Evolutionary conservation across 495 filamentous ascomycete genomes (phyloP).

Genomic region (Platismatia glauca): DNA sequence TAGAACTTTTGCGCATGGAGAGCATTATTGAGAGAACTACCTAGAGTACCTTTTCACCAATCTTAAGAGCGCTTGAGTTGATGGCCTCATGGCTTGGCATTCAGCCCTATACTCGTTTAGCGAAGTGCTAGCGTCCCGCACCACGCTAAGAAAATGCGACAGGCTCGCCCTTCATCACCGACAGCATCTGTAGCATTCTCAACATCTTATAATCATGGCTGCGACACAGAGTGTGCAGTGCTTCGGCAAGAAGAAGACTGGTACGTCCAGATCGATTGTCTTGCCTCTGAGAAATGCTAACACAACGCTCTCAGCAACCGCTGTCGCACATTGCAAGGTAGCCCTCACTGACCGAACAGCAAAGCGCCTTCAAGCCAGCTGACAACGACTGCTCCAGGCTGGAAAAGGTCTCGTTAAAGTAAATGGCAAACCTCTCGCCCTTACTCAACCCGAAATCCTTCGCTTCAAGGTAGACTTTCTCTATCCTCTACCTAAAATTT

Average conservation of each 20-base stretch:
- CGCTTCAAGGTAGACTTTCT: slow-evolving; percentile 71
- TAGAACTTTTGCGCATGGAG: neutral
- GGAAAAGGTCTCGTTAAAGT: slow-evolving; percentile 95
- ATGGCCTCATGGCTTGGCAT: neutral
- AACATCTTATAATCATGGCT: slow-evolving; percentile 50
- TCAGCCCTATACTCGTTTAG: slow-evolving; percentile 19
- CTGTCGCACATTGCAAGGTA: slow-evolving; percentile 93
- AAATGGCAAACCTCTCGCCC: slow-evolving; percentile 89
- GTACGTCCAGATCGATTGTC: slow-evolving; percentile 32
- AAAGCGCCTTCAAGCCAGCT: neutral
- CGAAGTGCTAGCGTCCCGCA: slow-evolving; percentile 21
- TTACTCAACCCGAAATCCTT: slow-evolving; percentile 92
- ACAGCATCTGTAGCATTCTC: neutral
- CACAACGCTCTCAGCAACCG: slow-evolving; percentile 48
- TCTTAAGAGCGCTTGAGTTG: neutral
- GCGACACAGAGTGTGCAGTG: slow-evolving; percentile 80
- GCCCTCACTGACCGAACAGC: slow-evolving; percentile 13
- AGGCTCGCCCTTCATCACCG: neutral
- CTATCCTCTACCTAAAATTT: slow-evolving; percentile 10
- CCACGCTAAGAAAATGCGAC: slow-evolving; percentile 19
- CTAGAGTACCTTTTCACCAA: too few species aligned
- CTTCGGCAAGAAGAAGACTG: slow-evolving; percentile 91
- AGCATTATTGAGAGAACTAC: neutral
- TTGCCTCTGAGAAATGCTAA: slow-evolving; percentile 13
- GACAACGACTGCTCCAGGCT: slow-evolving; percentile 39